Percentiles rank a stretch among this genome's conserved stretches.
phyloP scores from a whole-genome alignment of 2,329 filamentous ascomycete species.

The Alternaria sp. region DNA sequence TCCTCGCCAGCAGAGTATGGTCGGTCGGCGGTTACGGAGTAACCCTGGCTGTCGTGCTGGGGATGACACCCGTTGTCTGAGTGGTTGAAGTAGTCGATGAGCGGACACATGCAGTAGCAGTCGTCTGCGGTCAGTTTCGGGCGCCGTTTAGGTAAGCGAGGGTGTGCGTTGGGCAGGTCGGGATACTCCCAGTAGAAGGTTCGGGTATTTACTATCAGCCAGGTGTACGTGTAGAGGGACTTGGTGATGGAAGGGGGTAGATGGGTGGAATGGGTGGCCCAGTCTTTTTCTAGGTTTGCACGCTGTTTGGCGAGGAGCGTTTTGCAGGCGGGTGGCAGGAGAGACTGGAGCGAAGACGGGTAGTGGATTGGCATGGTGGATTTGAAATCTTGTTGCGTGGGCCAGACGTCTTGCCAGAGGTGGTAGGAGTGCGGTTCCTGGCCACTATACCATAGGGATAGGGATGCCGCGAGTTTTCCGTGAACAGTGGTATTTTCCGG shows the following conservation, averaged over 20 bases:
- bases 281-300: conserved; percentile 61
- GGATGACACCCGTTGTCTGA: conserved; percentile 60
- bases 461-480: conserved; percentile 73
- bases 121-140: conserved; percentile 59
- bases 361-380: conserved; percentile 66
- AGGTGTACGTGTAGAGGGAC: conserved; percentile 62
- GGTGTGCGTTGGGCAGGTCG: conserved; percentile 48
- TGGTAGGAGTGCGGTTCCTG: conserved; percentile 55
- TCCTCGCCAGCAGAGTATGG: conserved; percentile 67
- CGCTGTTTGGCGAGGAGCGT: conserved; percentile 64
- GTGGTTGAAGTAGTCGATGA: conserved; percentile 76
- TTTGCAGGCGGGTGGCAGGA: conserved; percentile 48
- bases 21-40: conserved; percentile 62
- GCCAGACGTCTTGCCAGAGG: conserved; percentile 73
- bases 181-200: conserved; percentile 65
- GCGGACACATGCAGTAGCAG: conserved; percentile 73
- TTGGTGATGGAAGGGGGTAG: conserved; percentile 55
- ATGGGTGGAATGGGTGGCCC: conserved; percentile 53
- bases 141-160: conserved; percentile 53
- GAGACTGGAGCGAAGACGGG: conserved; percentile 52
- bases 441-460: conserved; percentile 60
- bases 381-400: conserved; percentile 67
- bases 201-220: conserved; percentile 68
- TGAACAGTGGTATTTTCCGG: conserved; percentile 69
- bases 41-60: conserved; percentile 60